Percentiles rank a stretch among this genome's conserved stretches.
These are phyloP conservation scores for Zygnema cylindricum DNA, from an alignment of 139 green algal species.

Conservation along the genomic window DNA sequence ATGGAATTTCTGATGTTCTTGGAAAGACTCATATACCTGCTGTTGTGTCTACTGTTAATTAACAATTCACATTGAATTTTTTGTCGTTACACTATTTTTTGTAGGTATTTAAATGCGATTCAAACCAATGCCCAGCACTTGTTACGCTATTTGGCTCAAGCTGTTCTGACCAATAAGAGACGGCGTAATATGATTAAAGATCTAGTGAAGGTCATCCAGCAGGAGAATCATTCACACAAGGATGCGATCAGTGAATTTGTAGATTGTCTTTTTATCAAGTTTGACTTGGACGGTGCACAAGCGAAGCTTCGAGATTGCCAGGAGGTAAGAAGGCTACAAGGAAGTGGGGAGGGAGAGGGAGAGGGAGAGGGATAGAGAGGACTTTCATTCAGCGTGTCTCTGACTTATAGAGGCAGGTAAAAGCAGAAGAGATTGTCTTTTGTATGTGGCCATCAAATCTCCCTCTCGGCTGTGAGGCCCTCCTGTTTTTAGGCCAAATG, in stretches of 20 bases:
- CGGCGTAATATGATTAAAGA: constrained; percentile 87
- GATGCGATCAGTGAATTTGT: constrained; percentile 93
- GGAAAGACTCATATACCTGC: too few species aligned
- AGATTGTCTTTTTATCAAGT: constrained; percentile 88
- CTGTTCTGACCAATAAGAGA: constrained; percentile 91
- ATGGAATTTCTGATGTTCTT: background rate
- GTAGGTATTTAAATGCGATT: constrained; percentile 81
- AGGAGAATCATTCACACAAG: constrained; percentile 69
- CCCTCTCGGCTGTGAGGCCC: too few species aligned
- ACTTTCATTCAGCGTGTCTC: too few species aligned
- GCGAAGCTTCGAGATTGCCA: constrained; percentile 89
- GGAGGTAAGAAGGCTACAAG: constrained; percentile 65
- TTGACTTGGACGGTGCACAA: constrained; percentile 97
- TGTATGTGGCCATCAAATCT: too few species aligned
- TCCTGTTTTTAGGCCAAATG: too few species aligned
- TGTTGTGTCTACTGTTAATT: constrained; percentile 69
- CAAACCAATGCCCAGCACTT: constrained; percentile 91
- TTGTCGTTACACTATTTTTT: too few species aligned
- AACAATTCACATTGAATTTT: too few species aligned
- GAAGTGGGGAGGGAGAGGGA: too few species aligned
- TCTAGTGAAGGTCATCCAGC: constrained; percentile 75
- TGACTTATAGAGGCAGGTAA: too few species aligned
- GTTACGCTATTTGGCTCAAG: constrained; percentile 89
- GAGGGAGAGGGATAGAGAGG: too few species aligned
- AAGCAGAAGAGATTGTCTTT: too few species aligned